phyloP scores from a whole-genome alignment of 768 basidiomycete genomes.

The Podaxis sp. region DNA sequence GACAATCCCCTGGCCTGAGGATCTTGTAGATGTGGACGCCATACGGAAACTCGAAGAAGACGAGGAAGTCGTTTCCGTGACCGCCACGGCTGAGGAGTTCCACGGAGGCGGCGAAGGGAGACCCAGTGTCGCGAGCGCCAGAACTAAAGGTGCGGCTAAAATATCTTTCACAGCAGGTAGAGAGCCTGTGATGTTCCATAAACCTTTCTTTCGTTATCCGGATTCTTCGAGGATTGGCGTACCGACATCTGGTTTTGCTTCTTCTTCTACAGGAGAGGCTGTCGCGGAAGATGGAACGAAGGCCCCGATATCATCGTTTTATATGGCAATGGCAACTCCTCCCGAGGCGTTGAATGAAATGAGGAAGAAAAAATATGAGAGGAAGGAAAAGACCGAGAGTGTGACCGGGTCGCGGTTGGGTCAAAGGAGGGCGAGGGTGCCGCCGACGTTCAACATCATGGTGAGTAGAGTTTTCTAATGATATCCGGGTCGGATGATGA shows the following conservation, averaged over 20 bases:
- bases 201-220: conserved; percentile 59
- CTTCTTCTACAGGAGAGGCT: conserved; percentile 42
- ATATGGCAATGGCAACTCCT: conserved; percentile 63
- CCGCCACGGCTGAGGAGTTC: not conserved
- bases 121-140: conserved; percentile 25
- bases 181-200: conserved; percentile 67
- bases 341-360: conserved; percentile 23
- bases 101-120: not conserved
- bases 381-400: conserved; percentile 37
- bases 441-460: conserved; percentile 88
- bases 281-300: conserved; percentile 22
- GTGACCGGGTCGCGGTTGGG: conserved; percentile 44
- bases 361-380: conserved; percentile 19
- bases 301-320: conserved; percentile 63
- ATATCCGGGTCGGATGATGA: conserved; percentile 11
- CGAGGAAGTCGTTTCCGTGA: not conserved
- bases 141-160: conserved; percentile 64
- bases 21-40: conserved; percentile 71
- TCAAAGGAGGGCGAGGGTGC: conserved; percentile 61
- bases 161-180: conserved; percentile 53
- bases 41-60: conserved; percentile 40
- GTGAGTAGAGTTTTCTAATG: conserved; percentile 34
- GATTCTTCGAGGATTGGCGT: conserved; percentile 15
- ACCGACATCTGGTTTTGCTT: conserved; percentile 13
- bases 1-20: conserved; percentile 79